phyloP scores from a whole-genome alignment of 345 rosid genomes.

The Brassica incana region DNA sequence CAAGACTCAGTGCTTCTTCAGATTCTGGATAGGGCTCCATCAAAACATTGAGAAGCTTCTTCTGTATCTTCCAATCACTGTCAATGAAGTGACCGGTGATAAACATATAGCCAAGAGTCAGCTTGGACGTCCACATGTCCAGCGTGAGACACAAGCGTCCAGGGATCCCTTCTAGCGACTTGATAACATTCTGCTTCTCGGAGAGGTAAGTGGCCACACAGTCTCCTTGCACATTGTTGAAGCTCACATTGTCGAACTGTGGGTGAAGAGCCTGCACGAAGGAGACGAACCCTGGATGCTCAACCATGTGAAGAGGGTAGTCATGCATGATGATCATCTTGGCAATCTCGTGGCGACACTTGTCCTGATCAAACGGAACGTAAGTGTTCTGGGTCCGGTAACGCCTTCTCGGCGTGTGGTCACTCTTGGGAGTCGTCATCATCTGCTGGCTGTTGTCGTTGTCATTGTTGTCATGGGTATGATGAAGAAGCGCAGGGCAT shows the following conservation, averaged over 20 bases:
- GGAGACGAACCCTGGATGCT: background rate
- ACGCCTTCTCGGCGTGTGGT: background rate
- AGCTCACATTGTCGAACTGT: background rate
- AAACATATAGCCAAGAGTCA: background rate
- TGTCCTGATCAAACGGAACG: background rate
- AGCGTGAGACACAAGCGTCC: background rate
- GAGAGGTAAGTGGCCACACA: background rate
- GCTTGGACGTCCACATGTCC: background rate
- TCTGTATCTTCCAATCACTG: background rate
- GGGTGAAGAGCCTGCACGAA: background rate
- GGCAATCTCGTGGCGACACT: background rate
- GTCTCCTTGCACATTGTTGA: background rate
- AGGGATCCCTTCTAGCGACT: background rate
- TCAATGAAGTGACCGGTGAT: background rate
- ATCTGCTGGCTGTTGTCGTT: background rate
- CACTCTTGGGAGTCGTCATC: background rate
- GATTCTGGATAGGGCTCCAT: background rate
- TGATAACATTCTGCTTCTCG: background rate
- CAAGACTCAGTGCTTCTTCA: background rate
- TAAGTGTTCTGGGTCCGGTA: background rate
- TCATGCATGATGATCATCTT: background rate
- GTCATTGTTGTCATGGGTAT: background rate
- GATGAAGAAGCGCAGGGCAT: constrained; percentile 63
- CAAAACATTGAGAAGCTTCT: background rate
- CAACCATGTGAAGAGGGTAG: background rate